phyloP scores from a whole-genome alignment of 1,284 basidiomycete genomes.

The Coniferiporia weirii region DNA sequence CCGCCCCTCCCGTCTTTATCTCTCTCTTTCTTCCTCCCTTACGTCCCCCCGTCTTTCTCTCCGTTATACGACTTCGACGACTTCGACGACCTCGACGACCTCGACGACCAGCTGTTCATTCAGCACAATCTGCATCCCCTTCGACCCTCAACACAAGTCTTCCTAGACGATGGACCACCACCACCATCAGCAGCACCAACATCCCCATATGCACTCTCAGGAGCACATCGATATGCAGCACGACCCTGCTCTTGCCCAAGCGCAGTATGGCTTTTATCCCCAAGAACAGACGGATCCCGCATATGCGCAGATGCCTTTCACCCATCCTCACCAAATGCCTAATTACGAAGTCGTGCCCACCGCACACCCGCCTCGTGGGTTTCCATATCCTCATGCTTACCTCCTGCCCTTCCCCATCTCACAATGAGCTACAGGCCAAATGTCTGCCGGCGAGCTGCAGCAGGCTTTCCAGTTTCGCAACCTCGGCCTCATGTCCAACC shows the following conservation, averaged over 20 bases:
- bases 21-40: constrained; percentile 3
- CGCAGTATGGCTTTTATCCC: constrained; percentile 18
- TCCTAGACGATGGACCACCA: constrained; percentile 15
- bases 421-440: constrained; percentile 18
- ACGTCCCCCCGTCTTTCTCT: constrained; percentile 1
- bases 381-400: constrained; percentile 23
- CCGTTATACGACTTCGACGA: constrained; percentile 6
- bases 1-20: neutral
- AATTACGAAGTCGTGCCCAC: constrained; percentile 23
- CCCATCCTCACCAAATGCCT: constrained; percentile 14
- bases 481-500: constrained; percentile 46
- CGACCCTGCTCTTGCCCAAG: constrained; percentile 18
- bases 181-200: constrained; percentile 16
- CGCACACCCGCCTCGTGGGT: constrained; percentile 26
- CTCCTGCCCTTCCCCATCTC: constrained; percentile 19
- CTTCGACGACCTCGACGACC: constrained; percentile 9
- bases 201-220: constrained; percentile 12
- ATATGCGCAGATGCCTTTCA: constrained; percentile 15
- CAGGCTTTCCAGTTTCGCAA: constrained; percentile 41
- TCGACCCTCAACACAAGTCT: neutral
- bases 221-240: constrained; percentile 19
- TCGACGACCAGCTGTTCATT: constrained; percentile 10
- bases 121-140: neutral
- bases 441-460: constrained; percentile 23
- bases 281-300: constrained; percentile 12